Conservation (phyloP, 768 basidiomycete genomes). For the Amanita thiersii region DNA sequence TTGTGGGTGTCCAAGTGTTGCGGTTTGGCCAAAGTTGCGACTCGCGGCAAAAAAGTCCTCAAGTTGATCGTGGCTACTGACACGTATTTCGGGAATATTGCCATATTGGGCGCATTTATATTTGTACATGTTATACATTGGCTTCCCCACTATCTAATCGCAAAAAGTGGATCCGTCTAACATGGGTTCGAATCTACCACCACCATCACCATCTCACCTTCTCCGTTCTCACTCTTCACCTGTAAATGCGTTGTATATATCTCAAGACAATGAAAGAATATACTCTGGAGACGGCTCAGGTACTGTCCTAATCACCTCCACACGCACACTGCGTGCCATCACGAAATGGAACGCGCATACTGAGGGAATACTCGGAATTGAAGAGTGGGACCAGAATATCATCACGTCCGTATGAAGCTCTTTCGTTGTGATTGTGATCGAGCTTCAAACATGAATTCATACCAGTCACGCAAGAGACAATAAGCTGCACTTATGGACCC, state of each 20-base stretch:
- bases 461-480: constrained; percentile 80
- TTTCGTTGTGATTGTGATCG: constrained; percentile 1
- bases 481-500: constrained; percentile 69
- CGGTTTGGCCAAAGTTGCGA: background rate
- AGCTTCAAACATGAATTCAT: background rate
- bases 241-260: constrained; percentile 53
- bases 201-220: constrained; percentile 63
- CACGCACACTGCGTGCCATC: constrained; percentile 66
- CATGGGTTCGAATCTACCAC: constrained; percentile 15
- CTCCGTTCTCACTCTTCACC: constrained; percentile 66
- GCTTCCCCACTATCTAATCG: background rate
- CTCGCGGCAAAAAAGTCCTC: background rate
- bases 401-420: constrained; percentile 62
- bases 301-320: constrained; percentile 67
- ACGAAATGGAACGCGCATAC: constrained; percentile 74
- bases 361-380: constrained; percentile 67
- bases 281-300: constrained; percentile 86
- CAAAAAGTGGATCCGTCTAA: background rate
- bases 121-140: background rate
- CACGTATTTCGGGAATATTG: background rate
- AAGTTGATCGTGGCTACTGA: background rate
- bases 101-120: background rate
- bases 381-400: constrained; percentile 60
- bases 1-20: background rate
- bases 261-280: constrained; percentile 66